Evolutionary conservation across 78 protist species (phyloP), one percentile per base, ranked within the genome.

Genomic region (Isochrysis galbana): DNA sequence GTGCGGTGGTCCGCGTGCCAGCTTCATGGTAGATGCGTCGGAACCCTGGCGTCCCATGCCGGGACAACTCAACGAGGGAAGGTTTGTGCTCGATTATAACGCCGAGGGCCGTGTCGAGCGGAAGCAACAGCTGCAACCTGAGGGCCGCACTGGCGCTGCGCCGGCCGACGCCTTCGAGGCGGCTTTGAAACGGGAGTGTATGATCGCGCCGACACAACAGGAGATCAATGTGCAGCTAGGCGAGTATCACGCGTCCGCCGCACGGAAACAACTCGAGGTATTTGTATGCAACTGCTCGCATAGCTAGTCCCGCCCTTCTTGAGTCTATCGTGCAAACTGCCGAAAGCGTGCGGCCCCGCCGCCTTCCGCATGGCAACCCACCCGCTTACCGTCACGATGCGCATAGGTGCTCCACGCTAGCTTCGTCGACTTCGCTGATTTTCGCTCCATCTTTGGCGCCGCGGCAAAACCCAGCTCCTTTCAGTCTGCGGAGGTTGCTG

Each of bases 151-250:
- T 45, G 92, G 84, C 42, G 61, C 84, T n/a, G 42, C n/a, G 84
- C 22, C 55, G 5, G 87, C 25, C 87, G 61, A 67, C 34, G 44
- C 32, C 23, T 39, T 19, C 39, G 84, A 90, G 83, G 22, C 44
- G 47, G 3, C 29, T 39, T 47, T 10, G 44, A 1, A 2, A 4
- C 38, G 19, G 47, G 83, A n/a, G 61, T 67, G 82, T 39, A 54
- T 45, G 42, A 36, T 47, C 38, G 77, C 7, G 29, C 69, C 80
- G 48, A 2, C 41, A 67, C 80, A 90, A 25, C 61, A 78, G 48
- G 93, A 90, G 93, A 22, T 90, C 38, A 90, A 90, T 87, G 42
- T 90, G 54, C 93, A 90, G 87, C 93, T 90, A 38, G 83, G 47
- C 70, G 44, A 36, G 87, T 72, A 72, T 41, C 17, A 4, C 82